Conservation (phyloP, 208 protist genomes). For the Wallacemonas sp. region DNA sequence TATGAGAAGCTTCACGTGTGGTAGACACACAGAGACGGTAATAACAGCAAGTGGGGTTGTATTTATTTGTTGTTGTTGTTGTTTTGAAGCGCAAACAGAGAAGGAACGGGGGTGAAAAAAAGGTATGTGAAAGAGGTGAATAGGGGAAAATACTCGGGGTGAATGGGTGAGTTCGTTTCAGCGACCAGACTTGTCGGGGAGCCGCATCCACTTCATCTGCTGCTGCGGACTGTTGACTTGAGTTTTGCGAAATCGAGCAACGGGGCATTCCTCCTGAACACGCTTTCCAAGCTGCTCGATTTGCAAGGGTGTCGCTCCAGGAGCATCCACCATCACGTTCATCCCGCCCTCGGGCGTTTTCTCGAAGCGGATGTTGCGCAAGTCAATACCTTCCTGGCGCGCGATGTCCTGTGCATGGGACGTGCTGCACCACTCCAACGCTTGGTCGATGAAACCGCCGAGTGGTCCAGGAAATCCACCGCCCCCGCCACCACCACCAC, state of each 20-base stretch:
- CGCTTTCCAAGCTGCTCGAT: conserved; percentile 84
- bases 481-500: conserved; percentile 15
- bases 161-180: conserved; percentile 18
- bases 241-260: conserved; percentile 85
- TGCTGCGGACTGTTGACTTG: conserved; percentile 59
- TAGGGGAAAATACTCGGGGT: not conserved
- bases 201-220: conserved; percentile 79
- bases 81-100: not conserved
- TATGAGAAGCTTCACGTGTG: too few relatives aligned
- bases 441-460: conserved; percentile 75
- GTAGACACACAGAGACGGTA: too few relatives aligned
- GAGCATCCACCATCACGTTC: conserved; percentile 83
- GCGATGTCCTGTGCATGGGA: conserved; percentile 82
- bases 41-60: too few relatives aligned
- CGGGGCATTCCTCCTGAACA: conserved; percentile 87
- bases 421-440: conserved; percentile 85
- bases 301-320: conserved; percentile 76
- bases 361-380: conserved; percentile 79
- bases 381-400: conserved; percentile 63
- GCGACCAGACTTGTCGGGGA: conserved; percentile 70
- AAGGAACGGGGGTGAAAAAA: conserved; percentile 24
- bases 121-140: conserved; percentile 15
- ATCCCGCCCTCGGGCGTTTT: conserved; percentile 71
- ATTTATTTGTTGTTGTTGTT: conserved; percentile 3
- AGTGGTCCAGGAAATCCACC: conserved; percentile 33